phyloP scores from a whole-genome alignment of 106 monocot genomes.

The Vanilla planifolia region DNA sequence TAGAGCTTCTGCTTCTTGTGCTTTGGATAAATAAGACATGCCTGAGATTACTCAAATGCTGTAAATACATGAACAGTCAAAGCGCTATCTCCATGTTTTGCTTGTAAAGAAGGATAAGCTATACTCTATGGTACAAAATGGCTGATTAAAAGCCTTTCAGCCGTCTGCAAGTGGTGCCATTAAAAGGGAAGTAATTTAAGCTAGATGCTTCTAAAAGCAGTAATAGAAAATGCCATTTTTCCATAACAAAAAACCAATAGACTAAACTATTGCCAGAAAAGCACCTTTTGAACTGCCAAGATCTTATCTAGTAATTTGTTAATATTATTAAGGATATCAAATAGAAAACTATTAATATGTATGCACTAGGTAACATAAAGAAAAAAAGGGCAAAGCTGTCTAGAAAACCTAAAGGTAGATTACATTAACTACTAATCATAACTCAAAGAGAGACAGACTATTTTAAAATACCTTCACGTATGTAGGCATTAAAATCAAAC shows the following conservation, averaged over 20 bases:
- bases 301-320: constrained; percentile 1
- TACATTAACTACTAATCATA: not conserved
- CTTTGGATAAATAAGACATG: constrained; percentile 97
- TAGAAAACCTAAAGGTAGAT: too few relatives aligned
- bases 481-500: constrained; percentile 91
- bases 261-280: not conserved
- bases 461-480: constrained; percentile 59
- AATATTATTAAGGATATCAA: not conserved
- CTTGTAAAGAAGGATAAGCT: constrained; percentile 7
- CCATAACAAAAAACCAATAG: not conserved
- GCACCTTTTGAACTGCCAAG: constrained; percentile 3
- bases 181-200: not conserved
- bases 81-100: constrained; percentile 1
- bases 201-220: not conserved
- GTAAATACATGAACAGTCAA: constrained; percentile 25
- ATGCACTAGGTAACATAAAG: too few relatives aligned
- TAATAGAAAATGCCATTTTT: not conserved
- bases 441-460: not conserved
- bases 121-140: not conserved
- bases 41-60: constrained; percentile 64
- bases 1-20: constrained; percentile 66
- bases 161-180: not conserved
- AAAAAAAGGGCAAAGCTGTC: too few relatives aligned
- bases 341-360: too few relatives aligned
- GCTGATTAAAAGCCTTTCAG: not conserved